A percentile compares a stretch with the other conserved stretches of the same genome.
Evolutionary conservation across 805 yeast genomes (phyloP).

Genomic region (Myxozyma neglecta): DNA sequence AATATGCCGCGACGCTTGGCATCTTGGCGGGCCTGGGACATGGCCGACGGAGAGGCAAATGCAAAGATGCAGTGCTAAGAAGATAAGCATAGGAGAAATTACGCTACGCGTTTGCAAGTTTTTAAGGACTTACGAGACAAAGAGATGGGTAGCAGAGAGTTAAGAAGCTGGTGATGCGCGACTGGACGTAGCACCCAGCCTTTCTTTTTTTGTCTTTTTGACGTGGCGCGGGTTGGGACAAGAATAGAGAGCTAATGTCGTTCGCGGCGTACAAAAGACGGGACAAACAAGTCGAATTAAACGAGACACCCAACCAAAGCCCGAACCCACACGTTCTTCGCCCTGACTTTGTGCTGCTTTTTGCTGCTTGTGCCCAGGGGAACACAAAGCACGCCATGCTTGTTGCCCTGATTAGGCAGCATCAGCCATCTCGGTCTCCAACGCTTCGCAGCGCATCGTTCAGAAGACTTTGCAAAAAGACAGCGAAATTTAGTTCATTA

Average conservation of each 20-base stretch:
- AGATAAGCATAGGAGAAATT: neutral
- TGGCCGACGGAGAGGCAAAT: neutral
- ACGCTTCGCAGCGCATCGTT: neutral
- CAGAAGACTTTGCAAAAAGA: neutral
- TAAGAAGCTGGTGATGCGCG: neutral
- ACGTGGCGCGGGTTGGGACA: no score
- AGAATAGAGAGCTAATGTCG: no score
- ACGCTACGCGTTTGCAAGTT: no score
- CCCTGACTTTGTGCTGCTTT: neutral
- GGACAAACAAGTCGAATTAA: no score
- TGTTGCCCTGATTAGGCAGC: neutral
- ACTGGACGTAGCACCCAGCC: neutral
- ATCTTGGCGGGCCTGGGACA: slow-evolving; percentile 7
- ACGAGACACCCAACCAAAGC: no score
- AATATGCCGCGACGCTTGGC: slow-evolving; percentile 8
- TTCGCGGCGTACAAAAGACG: no score
- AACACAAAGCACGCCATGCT: neutral
- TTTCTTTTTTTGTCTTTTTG: no score
- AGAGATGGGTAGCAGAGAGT: no score
- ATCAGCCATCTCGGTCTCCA: neutral
- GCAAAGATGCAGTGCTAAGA: neutral
- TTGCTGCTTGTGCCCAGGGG: neutral
- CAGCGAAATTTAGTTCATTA: no score
- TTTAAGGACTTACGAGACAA: no score
- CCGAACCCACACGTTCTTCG: neutral